Evolutionary conservation across 1,284 basidiomycete species (phyloP).

Genomic region (Apiotrichum sp.): DNA sequence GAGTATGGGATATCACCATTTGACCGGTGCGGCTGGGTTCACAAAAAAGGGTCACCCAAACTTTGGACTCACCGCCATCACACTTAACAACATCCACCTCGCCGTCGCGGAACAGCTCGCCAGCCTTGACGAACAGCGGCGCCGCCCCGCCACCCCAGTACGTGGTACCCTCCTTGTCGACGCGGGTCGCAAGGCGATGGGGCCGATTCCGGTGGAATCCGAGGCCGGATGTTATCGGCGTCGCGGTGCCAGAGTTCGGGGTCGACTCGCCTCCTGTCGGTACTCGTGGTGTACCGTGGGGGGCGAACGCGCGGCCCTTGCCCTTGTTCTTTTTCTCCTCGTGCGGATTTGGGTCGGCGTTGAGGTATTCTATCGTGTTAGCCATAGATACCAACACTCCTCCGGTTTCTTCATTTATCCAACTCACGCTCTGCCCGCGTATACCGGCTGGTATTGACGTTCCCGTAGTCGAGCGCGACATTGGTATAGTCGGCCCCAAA

Average conservation of each 20-base stretch:
- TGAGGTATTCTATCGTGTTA: neutral
- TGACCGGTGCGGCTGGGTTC: too few species aligned
- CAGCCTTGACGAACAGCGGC: conserved; percentile 47
- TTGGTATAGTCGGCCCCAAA: conserved; percentile 38
- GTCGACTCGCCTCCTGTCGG: neutral
- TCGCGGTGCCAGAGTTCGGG: conserved; percentile 22
- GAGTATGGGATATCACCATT: neutral
- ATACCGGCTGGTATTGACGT: conserved; percentile 35
- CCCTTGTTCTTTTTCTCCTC: neutral
- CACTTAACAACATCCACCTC: conserved; percentile 36
- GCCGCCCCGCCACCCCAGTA: conserved; percentile 37
- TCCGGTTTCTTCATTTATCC: too few species aligned
- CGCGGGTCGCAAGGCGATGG: conserved; percentile 10
- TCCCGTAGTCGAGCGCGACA: conserved; percentile 38
- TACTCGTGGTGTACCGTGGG: neutral
- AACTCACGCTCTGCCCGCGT: conserved; percentile 9
- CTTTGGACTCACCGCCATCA: conserved; percentile 25
- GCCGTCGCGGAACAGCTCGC: conserved; percentile 45
- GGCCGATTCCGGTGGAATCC: conserved; percentile 23
- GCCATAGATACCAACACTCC: neutral
- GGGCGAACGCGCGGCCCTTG: neutral
- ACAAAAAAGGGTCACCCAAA: neutral
- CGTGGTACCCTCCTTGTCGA: conserved; percentile 10
- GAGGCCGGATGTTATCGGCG: conserved; percentile 29
- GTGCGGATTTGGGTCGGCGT: neutral